Percentiles rank a stretch among this genome's conserved stretches.
Evolutionary conservation across 2,329 filamentous ascomycete species (phyloP).

Genomic region (Hypoxylon sp.): DNA sequence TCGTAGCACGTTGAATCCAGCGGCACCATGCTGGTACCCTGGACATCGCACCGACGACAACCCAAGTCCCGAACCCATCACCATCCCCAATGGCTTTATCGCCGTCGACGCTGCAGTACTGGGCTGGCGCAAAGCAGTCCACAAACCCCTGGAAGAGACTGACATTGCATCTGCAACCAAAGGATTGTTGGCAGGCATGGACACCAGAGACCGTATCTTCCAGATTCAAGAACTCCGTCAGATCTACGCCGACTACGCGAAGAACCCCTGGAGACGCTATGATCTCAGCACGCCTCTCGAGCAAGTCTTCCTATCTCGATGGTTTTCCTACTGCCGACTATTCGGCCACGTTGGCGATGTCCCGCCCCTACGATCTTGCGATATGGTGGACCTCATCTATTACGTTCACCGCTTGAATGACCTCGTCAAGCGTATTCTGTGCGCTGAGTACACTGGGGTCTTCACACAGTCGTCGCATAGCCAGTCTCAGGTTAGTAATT

Average conservation of each 20-base stretch:
- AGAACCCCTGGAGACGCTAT: background rate
- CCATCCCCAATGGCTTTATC: background rate
- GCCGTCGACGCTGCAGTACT: background rate
- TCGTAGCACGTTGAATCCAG: background rate
- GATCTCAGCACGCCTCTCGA: background rate
- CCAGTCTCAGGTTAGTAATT: background rate
- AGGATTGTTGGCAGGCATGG: background rate
- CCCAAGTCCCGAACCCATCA: background rate
- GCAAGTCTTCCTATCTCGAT: background rate
- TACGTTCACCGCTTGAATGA: background rate
- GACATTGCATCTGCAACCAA: background rate
- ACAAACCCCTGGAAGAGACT: background rate
- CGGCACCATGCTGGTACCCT: background rate
- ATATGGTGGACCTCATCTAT: background rate
- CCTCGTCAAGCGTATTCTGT: background rate
- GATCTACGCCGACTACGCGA: background rate
- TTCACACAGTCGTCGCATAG: background rate
- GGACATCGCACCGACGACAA: background rate
- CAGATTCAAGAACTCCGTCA: background rate
- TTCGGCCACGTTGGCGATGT: background rate
- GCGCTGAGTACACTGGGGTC: background rate
- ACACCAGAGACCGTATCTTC: background rate
- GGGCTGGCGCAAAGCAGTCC: background rate
- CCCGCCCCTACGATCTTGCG: background rate
- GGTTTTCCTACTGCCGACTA: background rate